Base-by-base conservation (phyloP, 2,329 filamentous ascomycete species). In the Whalleya microplaca region DNA sequence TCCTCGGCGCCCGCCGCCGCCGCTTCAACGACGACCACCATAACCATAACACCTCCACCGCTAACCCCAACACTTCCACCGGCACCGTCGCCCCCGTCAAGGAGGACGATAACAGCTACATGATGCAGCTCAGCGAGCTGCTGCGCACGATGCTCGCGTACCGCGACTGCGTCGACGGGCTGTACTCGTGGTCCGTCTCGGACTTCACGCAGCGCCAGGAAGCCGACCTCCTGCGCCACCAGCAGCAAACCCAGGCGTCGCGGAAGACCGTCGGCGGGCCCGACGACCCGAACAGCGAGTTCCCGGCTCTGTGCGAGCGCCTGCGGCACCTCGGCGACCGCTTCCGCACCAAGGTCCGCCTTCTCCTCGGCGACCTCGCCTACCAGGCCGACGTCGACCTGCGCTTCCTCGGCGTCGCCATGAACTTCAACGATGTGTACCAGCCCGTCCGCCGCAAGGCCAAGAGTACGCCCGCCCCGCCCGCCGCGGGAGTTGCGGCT, bases 401-500 rank as follows among this genome's bases (percentile, higher is more conserved):
- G 87, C 84, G 94, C 52, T 98, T 98, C 79, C 77, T 99, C 64
- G 95, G 92, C 41, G 92, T 98, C 45, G 91, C 95, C 41, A 98
- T 99, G 92, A 99, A 98, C 76, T 99, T 98, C 75, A 99, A 99
- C 75, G 94, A 98, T 72, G 90, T 96, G 21, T 98, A 98, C 74
- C 85, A 91, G 74, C 90, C 91, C 14, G 84, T 87, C 44, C 81
- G 87, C 67, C 84, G 87, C 71, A 86, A 87, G 75, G 76, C 82
- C 56, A 81, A 78, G 73, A 49, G 64, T 23, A 66, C 64, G 12
- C 55, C 67, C 7, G 64, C 53, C 8, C n/a, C 58, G 16, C 23
- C 55, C 4, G 16, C 55, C 10, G 7, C 48, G 3, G 45, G 55
- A 5, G 41, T 8, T 19, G 48, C 23, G 10, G 32, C 46, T 20